Evolutionary conservation across 2,329 filamentous ascomycete species (phyloP), one percentile per base, ranked within the genome.

Genomic region (Fusarium ambrosium): DNA sequence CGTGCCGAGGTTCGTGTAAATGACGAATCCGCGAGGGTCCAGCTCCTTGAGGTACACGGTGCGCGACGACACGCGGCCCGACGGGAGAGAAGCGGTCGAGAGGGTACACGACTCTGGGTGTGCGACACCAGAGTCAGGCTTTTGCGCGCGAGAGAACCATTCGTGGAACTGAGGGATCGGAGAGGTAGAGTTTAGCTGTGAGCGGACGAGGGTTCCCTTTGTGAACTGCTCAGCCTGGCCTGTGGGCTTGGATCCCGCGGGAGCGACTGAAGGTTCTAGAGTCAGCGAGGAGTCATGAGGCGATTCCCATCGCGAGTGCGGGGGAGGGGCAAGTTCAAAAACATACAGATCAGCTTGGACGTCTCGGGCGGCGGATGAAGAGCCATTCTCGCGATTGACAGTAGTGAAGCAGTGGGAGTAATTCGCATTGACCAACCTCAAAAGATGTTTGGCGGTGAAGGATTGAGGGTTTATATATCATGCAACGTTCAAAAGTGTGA

Each of bases 21-120:
- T 88, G 51, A 98, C 95, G 84, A 97, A 99, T 18, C 95, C 95
- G 22, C 83, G 78, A 64, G 87, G 84, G 83, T 98, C 95, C 27
- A 98, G 91, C 86, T 98, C 97, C 85, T 99, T 99, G 76, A 99
- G 89, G 85, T 98, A 99, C 41, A 99, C 95, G 77, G 95, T 89
- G 69, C 97, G 94, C 4, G 94, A 92, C 56, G 92, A 95, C 22
- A 98, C 93, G 56, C 93, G 92, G 70, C 97, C 97, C 0, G 91
- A 93, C 2, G 96, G 96, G 6, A 98, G 89, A 27, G 89, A 87
- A 0, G 95, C 95, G 1, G 97, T 99, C 4, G 95, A 93, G 2
- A 99, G 88, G 2, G 93, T 95, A 79, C 95, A 95, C 1, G 97
- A 94, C 84, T 99, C 97, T 1, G 96, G 95, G 77, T 97, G 93